A percentile compares a stretch with the other conserved stretches of the same genome.
Conservation (phyloP, 805 yeast genomes). For the Ogataea paraovalis region DNA sequence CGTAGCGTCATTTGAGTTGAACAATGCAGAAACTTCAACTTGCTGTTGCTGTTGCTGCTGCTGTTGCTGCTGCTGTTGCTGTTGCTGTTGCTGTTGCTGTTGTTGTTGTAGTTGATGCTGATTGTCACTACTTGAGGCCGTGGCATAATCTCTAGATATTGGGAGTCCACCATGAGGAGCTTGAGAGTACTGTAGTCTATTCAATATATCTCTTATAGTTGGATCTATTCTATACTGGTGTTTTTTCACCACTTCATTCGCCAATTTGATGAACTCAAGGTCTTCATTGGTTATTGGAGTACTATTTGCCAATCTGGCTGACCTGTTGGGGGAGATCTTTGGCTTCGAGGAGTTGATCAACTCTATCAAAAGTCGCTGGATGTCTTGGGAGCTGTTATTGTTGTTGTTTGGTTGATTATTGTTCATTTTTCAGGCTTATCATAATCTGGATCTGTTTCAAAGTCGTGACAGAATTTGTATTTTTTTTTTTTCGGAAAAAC, state of each 20-base stretch:
- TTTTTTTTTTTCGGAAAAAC: too few species aligned
- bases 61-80: neutral
- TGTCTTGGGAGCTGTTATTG: conserved; percentile 12
- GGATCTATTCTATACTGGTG: conserved; percentile 51
- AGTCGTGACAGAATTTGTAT: too few species aligned
- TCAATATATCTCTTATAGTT: conserved; percentile 54
- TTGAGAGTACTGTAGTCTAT: conserved; percentile 53
- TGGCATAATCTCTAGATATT: conserved; percentile 22
- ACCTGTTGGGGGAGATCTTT: conserved; percentile 19
- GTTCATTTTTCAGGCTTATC: neutral
- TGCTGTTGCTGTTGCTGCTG: conserved; percentile 3
- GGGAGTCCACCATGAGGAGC: conserved; percentile 57
- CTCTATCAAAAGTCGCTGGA: conserved; percentile 22
- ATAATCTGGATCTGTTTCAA: neutral
- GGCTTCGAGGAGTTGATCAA: conserved; percentile 28
- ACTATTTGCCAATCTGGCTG: conserved; percentile 16
- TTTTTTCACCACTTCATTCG: conserved; percentile 54
- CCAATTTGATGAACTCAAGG: conserved; percentile 50
- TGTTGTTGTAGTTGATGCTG: neutral
- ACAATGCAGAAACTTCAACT: neutral
- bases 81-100: neutral
- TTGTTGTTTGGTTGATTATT: neutral
- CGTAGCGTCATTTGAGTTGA: neutral
- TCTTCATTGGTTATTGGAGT: conserved; percentile 41
- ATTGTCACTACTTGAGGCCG: neutral